These are phyloP conservation scores for Platismatia glauca DNA, from an alignment of 495 filamentous ascomycete genomes.

Conservation along the genomic window DNA sequence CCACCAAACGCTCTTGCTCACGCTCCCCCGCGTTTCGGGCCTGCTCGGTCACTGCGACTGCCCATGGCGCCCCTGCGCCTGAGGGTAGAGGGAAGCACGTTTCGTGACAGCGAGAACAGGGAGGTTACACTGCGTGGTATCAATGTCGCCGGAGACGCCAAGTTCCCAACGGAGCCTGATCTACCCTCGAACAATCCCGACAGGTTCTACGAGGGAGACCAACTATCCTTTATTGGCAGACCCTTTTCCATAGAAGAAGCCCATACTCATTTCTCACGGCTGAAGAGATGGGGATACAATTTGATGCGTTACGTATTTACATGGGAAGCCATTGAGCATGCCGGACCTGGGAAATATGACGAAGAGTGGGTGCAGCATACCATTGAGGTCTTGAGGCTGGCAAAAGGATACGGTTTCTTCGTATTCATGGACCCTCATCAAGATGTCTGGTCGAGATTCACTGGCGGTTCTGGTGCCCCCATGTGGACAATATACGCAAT, in stretches of 20 bases:
- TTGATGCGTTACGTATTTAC: conserved; percentile 94
- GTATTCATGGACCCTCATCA: conserved; percentile 98
- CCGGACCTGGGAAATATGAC: conserved; percentile 88
- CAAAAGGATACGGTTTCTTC: conserved; percentile 86
- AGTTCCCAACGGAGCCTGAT: conserved; percentile 66
- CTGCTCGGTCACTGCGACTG: background rate
- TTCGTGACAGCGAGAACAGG: conserved; percentile 60
- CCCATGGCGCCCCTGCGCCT: conserved; percentile 45
- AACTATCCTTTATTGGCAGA: conserved; percentile 77
- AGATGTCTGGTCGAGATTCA: conserved; percentile 94
- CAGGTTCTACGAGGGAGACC: conserved; percentile 86
- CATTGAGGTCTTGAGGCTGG: conserved; percentile 69
- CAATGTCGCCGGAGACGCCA: conserved; percentile 60
- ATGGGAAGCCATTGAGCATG: conserved; percentile 97
- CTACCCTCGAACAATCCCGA: conserved; percentile 69
- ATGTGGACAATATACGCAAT: conserved; percentile 97
- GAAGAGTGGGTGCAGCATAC: conserved; percentile 90
- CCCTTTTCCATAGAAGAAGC: conserved; percentile 80
- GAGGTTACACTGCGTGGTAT: conserved; percentile 62
- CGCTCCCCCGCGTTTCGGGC: background rate
- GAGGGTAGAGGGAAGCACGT: conserved; percentile 71
- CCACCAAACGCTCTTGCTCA: background rate
- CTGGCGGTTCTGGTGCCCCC: conserved; percentile 88
- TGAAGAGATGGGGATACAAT: conserved; percentile 88
- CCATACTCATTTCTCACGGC: conserved; percentile 74